These are phyloP conservation scores for Aspergillus fijiensis DNA, from an alignment of 2,329 filamentous ascomycete genomes.

Conservation along the genomic window DNA sequence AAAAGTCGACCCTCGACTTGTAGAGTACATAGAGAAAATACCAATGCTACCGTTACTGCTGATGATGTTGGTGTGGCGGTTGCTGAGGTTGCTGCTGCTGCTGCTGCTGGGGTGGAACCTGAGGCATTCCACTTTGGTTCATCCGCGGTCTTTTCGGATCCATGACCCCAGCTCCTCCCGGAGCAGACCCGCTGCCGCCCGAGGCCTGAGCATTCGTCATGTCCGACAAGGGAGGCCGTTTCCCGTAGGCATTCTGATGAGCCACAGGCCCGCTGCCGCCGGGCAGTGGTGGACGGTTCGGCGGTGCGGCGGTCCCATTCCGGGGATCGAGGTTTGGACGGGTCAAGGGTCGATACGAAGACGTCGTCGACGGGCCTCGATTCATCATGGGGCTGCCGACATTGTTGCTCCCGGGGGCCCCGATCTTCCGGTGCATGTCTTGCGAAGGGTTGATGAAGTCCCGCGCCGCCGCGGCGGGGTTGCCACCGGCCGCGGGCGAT, in stretches of 20 bases:
- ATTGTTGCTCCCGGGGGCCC: slow-evolving; percentile 30
- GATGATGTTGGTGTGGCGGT: slow-evolving; percentile 18
- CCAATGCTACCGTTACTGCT: slow-evolving; percentile 2
- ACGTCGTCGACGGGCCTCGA: slow-evolving; percentile 36
- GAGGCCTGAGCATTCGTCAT: slow-evolving; percentile 42
- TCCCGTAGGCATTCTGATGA: slow-evolving; percentile 38
- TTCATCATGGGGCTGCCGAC: slow-evolving; percentile 33
- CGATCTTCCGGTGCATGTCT: slow-evolving; percentile 37
- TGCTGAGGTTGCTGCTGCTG: slow-evolving; percentile 17
- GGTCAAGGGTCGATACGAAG: slow-evolving; percentile 48
- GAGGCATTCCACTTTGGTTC: slow-evolving; percentile 15
- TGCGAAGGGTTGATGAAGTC: slow-evolving; percentile 39
- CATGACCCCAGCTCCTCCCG: slow-evolving; percentile 17
- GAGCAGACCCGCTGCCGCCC: slow-evolving; percentile 23
- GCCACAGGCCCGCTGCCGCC: slow-evolving; percentile 16
- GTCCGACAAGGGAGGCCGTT: slow-evolving; percentile 46
- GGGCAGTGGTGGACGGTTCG: slow-evolving; percentile 15
- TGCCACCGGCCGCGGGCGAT: slow-evolving; percentile 32
- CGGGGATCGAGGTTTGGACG: slow-evolving; percentile 38
- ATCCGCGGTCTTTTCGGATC: slow-evolving; percentile 37
- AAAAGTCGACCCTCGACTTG: too few species aligned
- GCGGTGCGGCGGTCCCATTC: slow-evolving; percentile 18
- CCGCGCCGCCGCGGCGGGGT: slow-evolving; percentile 19
- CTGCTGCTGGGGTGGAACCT: slow-evolving; percentile 15
- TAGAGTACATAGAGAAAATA: neutral